phyloP scores from a whole-genome alignment of 1,139 yeast species.

The Diutina catenulata region DNA sequence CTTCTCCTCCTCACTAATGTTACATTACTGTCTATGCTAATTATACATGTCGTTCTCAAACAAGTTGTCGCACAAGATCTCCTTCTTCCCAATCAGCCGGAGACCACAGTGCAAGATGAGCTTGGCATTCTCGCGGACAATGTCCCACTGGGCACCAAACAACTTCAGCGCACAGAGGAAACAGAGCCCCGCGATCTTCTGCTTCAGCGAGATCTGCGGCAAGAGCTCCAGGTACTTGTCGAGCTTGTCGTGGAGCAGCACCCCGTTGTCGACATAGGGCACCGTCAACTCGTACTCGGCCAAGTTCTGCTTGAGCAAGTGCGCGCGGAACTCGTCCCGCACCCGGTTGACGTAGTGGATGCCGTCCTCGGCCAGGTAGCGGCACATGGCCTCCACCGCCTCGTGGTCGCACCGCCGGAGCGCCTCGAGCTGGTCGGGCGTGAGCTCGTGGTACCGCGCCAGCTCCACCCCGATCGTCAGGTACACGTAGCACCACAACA shows the following conservation, averaged over 20 bases:
- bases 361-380: slow-evolving; percentile 17
- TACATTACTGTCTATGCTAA: too few species aligned
- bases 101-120: slow-evolving; percentile 10
- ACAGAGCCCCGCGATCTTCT: slow-evolving; percentile 11
- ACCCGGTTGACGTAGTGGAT: slow-evolving; percentile 24
- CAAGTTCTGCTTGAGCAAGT: slow-evolving; percentile 24
- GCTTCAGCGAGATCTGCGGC: slow-evolving; percentile 12
- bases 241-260: slow-evolving; percentile 21
- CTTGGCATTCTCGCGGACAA: slow-evolving; percentile 11
- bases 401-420: neutral
- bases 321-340: slow-evolving; percentile 16
- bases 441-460: slow-evolving; percentile 17
- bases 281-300: neutral
- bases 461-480: slow-evolving; percentile 45
- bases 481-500: slow-evolving; percentile 50
- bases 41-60: slow-evolving; percentile 6
- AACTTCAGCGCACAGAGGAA: slow-evolving; percentile 9
- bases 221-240: slow-evolving; percentile 31
- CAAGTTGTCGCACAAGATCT: slow-evolving; percentile 9
- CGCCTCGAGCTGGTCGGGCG: slow-evolving; percentile 13
- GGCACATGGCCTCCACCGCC: neutral
- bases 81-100: slow-evolving; percentile 9
- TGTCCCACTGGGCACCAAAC: slow-evolving; percentile 10
- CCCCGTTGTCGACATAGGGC: slow-evolving; percentile 10
- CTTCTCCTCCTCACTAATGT: too few species aligned